A percentile compares a stretch with the other conserved stretches of the same genome.
These are phyloP conservation scores for Cornus suecica DNA, from an alignment of 148 eudicot genomes.

Conservation along the genomic window DNA sequence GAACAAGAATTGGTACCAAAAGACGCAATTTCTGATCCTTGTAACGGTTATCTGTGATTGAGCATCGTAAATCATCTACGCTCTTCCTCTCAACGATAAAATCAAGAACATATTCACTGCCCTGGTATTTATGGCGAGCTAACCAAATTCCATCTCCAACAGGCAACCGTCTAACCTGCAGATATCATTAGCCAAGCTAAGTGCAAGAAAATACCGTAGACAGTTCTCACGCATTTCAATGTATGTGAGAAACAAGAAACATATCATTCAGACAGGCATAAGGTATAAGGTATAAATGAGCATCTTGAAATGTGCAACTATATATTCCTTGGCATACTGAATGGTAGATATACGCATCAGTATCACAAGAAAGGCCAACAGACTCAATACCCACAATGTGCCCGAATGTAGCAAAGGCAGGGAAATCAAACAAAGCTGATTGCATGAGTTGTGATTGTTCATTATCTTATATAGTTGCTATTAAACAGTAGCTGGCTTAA, in stretches of 20 bases:
- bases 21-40: conserved; percentile 18
- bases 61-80: conserved; percentile 72
- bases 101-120: conserved; percentile 84
- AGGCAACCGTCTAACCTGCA: conserved; percentile 72
- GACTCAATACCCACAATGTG: neutral
- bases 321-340: neutral
- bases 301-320: too few relatives aligned
- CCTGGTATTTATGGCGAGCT: conserved; percentile 69
- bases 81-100: conserved; percentile 92
- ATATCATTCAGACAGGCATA: too few relatives aligned
- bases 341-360: neutral
- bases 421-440: neutral
- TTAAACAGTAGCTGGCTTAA: neutral
- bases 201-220: neutral
- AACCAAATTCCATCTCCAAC: conserved; percentile 95
- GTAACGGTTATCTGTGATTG: conserved; percentile 89
- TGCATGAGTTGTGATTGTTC: neutral
- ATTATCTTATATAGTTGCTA: neutral
- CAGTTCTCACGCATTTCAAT: too few relatives aligned
- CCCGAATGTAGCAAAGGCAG: neutral
- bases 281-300: too few relatives aligned
- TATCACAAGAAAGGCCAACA: neutral
- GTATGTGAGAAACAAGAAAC: too few relatives aligned
- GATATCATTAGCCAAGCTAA: neutral
- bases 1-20: too few relatives aligned